phyloP scores from a whole-genome alignment of 192 early-diverging fungal species.

The Linnemannia schmuckeri region DNA sequence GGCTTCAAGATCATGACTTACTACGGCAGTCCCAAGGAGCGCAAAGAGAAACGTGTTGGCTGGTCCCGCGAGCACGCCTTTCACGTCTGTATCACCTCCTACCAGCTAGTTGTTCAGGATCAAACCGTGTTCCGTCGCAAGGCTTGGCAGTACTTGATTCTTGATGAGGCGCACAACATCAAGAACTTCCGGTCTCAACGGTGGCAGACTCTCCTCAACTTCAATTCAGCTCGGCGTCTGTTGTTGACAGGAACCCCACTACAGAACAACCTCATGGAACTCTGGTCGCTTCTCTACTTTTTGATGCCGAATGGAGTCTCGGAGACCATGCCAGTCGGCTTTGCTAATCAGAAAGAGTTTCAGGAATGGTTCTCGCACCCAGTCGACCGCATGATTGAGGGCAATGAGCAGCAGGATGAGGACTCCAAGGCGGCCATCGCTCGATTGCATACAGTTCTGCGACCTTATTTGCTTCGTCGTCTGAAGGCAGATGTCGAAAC shows the following conservation, averaged over 20 bases:
- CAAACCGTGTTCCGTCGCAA: slow-evolving; percentile 70
- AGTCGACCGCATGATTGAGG: slow-evolving; percentile 86
- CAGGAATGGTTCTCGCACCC: slow-evolving; percentile 88
- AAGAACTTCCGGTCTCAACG: slow-evolving; percentile 86
- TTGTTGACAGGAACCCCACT: slow-evolving; percentile 91
- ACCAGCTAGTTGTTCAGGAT: slow-evolving; percentile 72
- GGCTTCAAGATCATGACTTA: slow-evolving; percentile 81
- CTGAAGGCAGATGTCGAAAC: slow-evolving; percentile 77
- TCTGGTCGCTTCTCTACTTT: slow-evolving; percentile 91
- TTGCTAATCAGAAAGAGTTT: slow-evolving; percentile 85
- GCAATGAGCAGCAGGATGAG: slow-evolving; percentile 64
- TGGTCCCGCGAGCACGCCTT: slow-evolving; percentile 73
- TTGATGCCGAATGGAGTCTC: slow-evolving; percentile 80
- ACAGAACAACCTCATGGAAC: slow-evolving; percentile 89
- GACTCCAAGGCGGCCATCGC: slow-evolving; percentile 67
- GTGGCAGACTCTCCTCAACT: slow-evolving; percentile 79
- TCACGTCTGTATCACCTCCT: slow-evolving; percentile 75
- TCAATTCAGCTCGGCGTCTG: slow-evolving; percentile 74
- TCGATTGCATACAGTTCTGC: slow-evolving; percentile 71
- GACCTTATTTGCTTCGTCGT: slow-evolving; percentile 74
- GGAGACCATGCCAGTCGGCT: slow-evolving; percentile 77
- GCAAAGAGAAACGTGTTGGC: slow-evolving; percentile 70
- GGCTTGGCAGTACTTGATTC: slow-evolving; percentile 75
- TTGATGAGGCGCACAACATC: slow-evolving; percentile 80
- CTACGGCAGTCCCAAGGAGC: slow-evolving; percentile 78